Evolutionary conservation across 108 stramenopile genomes (phyloP), one percentile per base, ranked within the genome.

Genomic region (Nannochloropsis gaditana): DNA sequence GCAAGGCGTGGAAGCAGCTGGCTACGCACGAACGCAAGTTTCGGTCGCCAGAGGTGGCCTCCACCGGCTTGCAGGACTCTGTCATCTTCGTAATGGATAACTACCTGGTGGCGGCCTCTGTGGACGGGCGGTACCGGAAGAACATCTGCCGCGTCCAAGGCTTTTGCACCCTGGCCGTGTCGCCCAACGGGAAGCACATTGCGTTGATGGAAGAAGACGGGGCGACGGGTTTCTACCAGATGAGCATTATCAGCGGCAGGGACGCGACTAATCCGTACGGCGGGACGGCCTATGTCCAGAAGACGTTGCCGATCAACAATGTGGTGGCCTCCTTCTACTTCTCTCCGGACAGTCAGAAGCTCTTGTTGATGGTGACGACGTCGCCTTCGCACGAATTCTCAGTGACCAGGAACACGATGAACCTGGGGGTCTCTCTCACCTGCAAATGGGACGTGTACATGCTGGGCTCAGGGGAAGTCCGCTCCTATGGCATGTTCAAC

Each of bases 401-500:
- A 4, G 59, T 73, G 59, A 73, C 59, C 2, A 15, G 59, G 6
- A 73, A 73, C 59, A 73, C 59, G 0, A 73, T 73, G 59, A 73
- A 73, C n/a, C 59, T 73, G 59, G 59, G 59, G 59, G 59, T 73
- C n/a, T 73, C 59, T n/a, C 59, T 73, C 19, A 73, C 59, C 19
- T 73, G 59, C 59, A 73, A 73, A n/a, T 73, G 59, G 59, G 59
- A 73, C 59, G 59, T 73, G 59, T 73, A 73, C 59, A 73, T 73
- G 59, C 59, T 73, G 15, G 59, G n/a, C 19, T n/a, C 5, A 4
- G 59, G 59, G 59, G 59, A 73, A n/a, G 59, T 73, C n/a, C 59
- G 59, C 59, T 73, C 59, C 2, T 73, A 73, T 6, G 59, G 59
- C 59, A 73, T 73, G 3, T 73, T 73, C 8, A 73, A 73, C 59